Base-by-base conservation (phyloP, 768 basidiomycete species). In the Suillus lakei region DNA sequence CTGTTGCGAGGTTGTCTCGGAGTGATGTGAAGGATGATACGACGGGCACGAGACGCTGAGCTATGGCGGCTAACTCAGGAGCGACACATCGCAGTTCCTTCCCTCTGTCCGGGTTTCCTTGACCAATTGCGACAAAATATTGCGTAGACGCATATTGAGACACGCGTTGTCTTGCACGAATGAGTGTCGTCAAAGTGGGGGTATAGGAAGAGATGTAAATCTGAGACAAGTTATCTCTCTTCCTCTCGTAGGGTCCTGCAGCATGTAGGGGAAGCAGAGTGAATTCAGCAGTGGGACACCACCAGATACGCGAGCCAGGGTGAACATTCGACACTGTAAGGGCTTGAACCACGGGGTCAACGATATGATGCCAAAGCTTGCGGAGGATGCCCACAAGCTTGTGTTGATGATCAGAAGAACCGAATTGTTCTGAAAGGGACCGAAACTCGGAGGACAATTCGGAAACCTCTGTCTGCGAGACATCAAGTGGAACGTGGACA, bases 131-230 rank as follows among this genome's bases (percentile, higher is more conserved):
- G 12, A 70, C 6, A 48, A 46, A 65, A 9, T 32, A 3, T 36
- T 9, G 59, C 0, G 3, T 18, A 23, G n/a, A 32, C 16, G 39
- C 7, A 41, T 36, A 1, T 15, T 18, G n/a, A 28, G 10, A 36
- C 48, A 26, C 21, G 1, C 60, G 62, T 10, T 41, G 38, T 6
- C 76, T 70, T 5, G 73, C 68, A 6, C 71, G 68, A 32, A 73
- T 63, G 16, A 79, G 68, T 10, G n/a, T n/a, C 44, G 44, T n/a
- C 10, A 44, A 44, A 4, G 44, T n/a, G 10, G 44, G 44, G 44
- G 44, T 77, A 56, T 78, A 78, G 6, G 77, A 78, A 9, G 78
- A 78, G 34, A 78, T 30, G 46, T 74, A 70, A 15, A 75, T 48
- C 43, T 68, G 63, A 4, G 69, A 5, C 62, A 70, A 55, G 59